These are phyloP conservation scores for Penicillium sp. DNA, from an alignment of 2,329 filamentous ascomycete genomes.

Conservation along the genomic window DNA sequence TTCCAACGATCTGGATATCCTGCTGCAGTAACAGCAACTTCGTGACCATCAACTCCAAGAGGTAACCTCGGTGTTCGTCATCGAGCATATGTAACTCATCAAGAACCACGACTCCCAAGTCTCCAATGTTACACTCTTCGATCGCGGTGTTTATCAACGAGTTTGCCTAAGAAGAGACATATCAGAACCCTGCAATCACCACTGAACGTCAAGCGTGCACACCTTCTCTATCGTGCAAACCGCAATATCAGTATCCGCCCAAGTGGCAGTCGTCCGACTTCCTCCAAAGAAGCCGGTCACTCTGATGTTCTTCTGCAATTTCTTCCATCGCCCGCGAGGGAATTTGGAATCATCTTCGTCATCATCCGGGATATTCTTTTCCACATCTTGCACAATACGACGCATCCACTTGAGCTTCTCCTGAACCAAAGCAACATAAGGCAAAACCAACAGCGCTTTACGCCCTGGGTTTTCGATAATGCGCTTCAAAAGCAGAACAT, in stretches of 20 bases:
- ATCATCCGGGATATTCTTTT: conserved; percentile 30
- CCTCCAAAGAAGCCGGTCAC: conserved; percentile 69
- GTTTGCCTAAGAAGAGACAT: conserved; percentile 52
- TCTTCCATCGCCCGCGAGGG: conserved; percentile 46
- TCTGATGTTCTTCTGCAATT: conserved; percentile 52
- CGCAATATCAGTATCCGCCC: conserved; percentile 67
- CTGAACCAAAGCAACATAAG: conserved; percentile 70
- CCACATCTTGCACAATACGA: conserved; percentile 54
- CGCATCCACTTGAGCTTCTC: conserved; percentile 70
- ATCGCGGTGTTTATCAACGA: conserved; percentile 64
- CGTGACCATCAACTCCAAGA: conserved; percentile 64
- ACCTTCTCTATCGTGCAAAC: conserved; percentile 72
- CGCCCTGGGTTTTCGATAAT: conserved; percentile 55
- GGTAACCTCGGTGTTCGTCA: conserved; percentile 65
- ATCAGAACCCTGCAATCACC: neutral
- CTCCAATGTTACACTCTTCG: conserved; percentile 58
- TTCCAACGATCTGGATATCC: conserved; percentile 62
- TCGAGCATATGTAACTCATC: conserved; percentile 79
- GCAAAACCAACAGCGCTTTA: conserved; percentile 64
- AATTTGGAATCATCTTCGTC: conserved; percentile 29
- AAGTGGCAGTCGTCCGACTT: conserved; percentile 57
- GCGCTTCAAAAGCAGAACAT: conserved; percentile 63
- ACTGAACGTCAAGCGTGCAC: conserved; percentile 24
- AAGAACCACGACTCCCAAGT: conserved; percentile 59
- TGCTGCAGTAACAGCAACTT: conserved; percentile 63